phyloP scores from a whole-genome alignment of 2,329 filamentous ascomycete genomes.

The Mycosphaerella sp. region DNA sequence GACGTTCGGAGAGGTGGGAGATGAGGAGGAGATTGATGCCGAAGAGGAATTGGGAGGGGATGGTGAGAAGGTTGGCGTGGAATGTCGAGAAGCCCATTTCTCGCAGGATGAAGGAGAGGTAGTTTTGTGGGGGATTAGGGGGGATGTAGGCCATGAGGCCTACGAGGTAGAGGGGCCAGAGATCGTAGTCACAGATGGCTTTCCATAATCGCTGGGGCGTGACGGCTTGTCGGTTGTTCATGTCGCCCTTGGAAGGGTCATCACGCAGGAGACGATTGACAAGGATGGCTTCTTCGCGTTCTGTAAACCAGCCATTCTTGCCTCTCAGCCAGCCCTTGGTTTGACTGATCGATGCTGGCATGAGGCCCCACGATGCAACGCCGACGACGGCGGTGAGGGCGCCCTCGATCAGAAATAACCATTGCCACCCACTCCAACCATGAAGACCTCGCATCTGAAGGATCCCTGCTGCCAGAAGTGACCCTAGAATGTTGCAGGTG shows the following conservation, averaged over 20 bases:
- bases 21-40: slow-evolving; percentile 40
- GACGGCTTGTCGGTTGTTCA: slow-evolving; percentile 54
- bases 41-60: slow-evolving; percentile 38
- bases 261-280: slow-evolving; percentile 57
- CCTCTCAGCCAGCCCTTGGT: slow-evolving; percentile 58
- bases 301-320: slow-evolving; percentile 51
- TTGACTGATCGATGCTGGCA: slow-evolving; percentile 52
- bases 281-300: slow-evolving; percentile 60
- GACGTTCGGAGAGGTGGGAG: slow-evolving; percentile 45
- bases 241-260: slow-evolving; percentile 49
- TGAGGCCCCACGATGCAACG: slow-evolving; percentile 31
- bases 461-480: slow-evolving; percentile 50
- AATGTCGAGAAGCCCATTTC: slow-evolving; percentile 45
- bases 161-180: slow-evolving; percentile 37
- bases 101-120: slow-evolving; percentile 47
- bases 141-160: slow-evolving; percentile 44
- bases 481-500: slow-evolving; percentile 29
- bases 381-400: slow-evolving; percentile 28
- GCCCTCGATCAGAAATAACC: slow-evolving; percentile 32
- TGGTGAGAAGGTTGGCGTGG: slow-evolving; percentile 57
- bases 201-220: slow-evolving; percentile 37
- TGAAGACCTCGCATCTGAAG: slow-evolving; percentile 37
- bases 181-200: slow-evolving; percentile 26
- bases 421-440: slow-evolving; percentile 21
- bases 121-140: slow-evolving; percentile 44